Evolutionary conservation across 805 yeast species (phyloP).

Genomic region (Gaillardinia entomophila): DNA sequence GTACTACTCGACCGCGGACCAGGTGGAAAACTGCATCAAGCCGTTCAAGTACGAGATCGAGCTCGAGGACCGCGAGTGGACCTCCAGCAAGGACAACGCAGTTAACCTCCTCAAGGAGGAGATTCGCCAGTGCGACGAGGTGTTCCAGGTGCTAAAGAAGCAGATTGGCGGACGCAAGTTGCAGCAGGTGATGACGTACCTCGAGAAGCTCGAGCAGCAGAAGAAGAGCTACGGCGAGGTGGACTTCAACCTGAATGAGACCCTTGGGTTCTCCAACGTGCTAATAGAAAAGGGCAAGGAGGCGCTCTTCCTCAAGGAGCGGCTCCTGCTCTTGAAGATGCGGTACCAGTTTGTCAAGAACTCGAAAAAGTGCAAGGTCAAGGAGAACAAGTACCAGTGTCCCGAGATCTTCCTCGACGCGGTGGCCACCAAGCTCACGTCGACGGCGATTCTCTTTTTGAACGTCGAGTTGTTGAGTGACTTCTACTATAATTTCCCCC

Average conservation of each 20-base stretch:
- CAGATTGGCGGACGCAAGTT: slow-evolving; percentile 82
- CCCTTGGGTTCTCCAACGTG: slow-evolving; percentile 77
- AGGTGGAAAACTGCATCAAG: slow-evolving; percentile 95
- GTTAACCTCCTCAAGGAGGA: slow-evolving; percentile 74
- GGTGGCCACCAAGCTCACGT: slow-evolving; percentile 84
- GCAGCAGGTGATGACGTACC: slow-evolving; percentile 72
- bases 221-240: slow-evolving; percentile 18
- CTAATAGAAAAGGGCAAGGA: slow-evolving; percentile 75
- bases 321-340: slow-evolving; percentile 64
- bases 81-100: slow-evolving; percentile 71
- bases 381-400: slow-evolving; percentile 81
- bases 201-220: slow-evolving; percentile 44
- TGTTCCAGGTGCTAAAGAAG: slow-evolving; percentile 52
- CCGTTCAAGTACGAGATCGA: slow-evolving; percentile 98
- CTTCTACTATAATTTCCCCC: slow-evolving; percentile 92
- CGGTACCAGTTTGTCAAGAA: slow-evolving; percentile 67
- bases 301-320: slow-evolving; percentile 72
- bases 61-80: slow-evolving; percentile 94
- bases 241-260: slow-evolving; percentile 51
- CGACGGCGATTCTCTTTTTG: slow-evolving; percentile 86
- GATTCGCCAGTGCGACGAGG: slow-evolving; percentile 68
- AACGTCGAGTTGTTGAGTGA: slow-evolving; percentile 93
- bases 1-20: slow-evolving; percentile 91
- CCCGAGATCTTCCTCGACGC: slow-evolving; percentile 94
- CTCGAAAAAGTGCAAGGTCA: slow-evolving; percentile 68